These are phyloP conservation scores for Vitis rupestris DNA, from an alignment of 164 flowering plant genomes.

Conservation along the genomic window DNA sequence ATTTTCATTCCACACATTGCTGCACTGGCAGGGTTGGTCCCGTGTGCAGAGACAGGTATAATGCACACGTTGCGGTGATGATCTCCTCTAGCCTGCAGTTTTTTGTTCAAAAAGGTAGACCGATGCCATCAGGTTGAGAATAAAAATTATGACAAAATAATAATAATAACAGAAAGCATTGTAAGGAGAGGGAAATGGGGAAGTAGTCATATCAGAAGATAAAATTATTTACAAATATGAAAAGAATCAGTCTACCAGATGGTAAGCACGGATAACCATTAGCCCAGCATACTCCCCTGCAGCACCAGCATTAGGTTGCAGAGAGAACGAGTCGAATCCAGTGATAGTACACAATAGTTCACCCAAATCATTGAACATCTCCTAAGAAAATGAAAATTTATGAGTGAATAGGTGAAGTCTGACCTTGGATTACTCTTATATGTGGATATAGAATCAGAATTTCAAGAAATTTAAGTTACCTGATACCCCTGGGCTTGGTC, in stretches of 20 bases:
- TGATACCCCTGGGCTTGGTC: constrained; percentile 92
- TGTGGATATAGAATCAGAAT: no score
- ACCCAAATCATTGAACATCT: constrained; percentile 89
- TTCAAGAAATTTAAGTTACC: constrained; percentile 34
- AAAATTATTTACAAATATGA: no score
- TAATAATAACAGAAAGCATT: background rate
- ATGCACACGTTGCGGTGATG: constrained; percentile 93
- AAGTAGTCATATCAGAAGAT: no score
- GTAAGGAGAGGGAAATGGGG: no score
- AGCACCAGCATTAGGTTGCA: constrained; percentile 99
- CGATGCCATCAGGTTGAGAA: background rate
- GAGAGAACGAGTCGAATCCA: constrained; percentile 97
- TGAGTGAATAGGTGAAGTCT: no score
- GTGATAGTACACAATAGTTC: constrained; percentile 85
- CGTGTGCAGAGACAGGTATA: constrained; percentile 97
- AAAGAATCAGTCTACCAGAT: constrained; percentile 47
- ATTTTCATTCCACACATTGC: constrained; percentile 99
- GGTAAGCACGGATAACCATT: constrained; percentile 99
- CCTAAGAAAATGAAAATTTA: constrained; percentile 36
- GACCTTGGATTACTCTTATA: no score
- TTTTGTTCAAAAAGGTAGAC: background rate
- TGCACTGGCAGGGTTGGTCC: constrained; percentile 99
- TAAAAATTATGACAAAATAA: no score
- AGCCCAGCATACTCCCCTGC: constrained; percentile 98
- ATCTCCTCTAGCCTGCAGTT: constrained; percentile 84